Base-by-base conservation (phyloP, 164 flowering plant species). In the Vitis rupestris region DNA sequence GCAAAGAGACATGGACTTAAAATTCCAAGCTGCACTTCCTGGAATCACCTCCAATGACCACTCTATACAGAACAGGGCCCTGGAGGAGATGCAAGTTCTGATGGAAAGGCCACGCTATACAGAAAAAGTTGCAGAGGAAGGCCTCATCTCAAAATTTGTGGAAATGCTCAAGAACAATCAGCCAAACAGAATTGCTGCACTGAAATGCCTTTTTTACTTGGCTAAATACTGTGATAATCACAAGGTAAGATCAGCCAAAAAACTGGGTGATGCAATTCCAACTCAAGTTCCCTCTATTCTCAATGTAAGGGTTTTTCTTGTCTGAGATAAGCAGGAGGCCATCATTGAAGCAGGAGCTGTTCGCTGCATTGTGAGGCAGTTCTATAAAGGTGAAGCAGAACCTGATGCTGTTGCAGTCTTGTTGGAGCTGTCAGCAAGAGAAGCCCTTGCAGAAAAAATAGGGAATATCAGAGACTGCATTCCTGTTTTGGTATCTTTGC, bases 1-100 rank as follows among this genome's bases (percentile, higher is more conserved):
- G 68, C 67, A 70, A 57, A 61, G 71, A 31, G 71, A 75, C 10
- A 75, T 70, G 74, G 78, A 75, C 60, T 62, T 70, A 13, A 75
- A 14, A 56, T 70, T 75, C 66, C 74, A 70, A 70, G 52, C 52
- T 8, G 78, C 74, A 5, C 23, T 61, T 8, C 27, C 23, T n/a
- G 71, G 63, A 37, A 66, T 75, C 53, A 69, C 19, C 17, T 54
- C 71, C 9, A 7, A 55, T 61, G 78, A 75, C 10, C 9, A 8
- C 1, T 52, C 49, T 17, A 27, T 50, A 27, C 61, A 50, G 61
- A 66, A 66, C 29, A 70, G 30, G 52, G 78, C 78, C 37, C 51
- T 75, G 14, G 68, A 75, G 57, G 68, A 66, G 14, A 0, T 75
- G 74, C 63, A 75, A 59, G 14, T 23, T 65, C 4, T 75, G 47